These are phyloP conservation scores for Zygosaccharomyces pseudorouxii DNA, from an alignment of 805 yeast species.

Conservation along the genomic window DNA sequence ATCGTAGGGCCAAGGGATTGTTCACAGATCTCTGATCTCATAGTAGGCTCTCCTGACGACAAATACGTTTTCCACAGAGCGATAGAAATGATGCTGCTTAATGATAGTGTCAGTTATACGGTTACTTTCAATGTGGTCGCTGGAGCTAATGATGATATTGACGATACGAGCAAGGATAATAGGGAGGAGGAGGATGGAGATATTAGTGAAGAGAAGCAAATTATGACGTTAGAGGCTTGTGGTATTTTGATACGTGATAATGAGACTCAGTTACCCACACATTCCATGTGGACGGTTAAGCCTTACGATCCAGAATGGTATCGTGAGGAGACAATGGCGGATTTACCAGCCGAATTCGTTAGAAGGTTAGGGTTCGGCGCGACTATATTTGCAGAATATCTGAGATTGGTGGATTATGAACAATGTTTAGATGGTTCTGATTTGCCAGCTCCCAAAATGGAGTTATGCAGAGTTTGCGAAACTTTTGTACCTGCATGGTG, in stretches of 20 bases:
- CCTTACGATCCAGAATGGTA: constrained; percentile 43
- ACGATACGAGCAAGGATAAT: constrained; percentile 7
- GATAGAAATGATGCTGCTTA: constrained; percentile 60
- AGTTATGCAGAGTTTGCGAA: constrained; percentile 90
- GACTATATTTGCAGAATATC: constrained; percentile 71
- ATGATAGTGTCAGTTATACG: constrained; percentile 66
- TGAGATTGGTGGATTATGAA: constrained; percentile 57
- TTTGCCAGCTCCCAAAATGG: constrained; percentile 76
- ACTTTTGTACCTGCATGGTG: constrained; percentile 92
- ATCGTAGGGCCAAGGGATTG: constrained; percentile 41
- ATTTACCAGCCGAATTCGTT: constrained; percentile 61
- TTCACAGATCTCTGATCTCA: constrained; percentile 55
- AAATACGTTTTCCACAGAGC: constrained; percentile 65
- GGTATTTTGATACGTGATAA: constrained; percentile 76
- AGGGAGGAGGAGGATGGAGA: constrained; percentile 4
- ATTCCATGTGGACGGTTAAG: constrained; percentile 90
- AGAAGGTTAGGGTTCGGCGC: constrained; percentile 85
- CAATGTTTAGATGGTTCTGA: constrained; percentile 58
- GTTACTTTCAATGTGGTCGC: constrained; percentile 54
- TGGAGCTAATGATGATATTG: neutral
- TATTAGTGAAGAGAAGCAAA: constrained; percentile 41
- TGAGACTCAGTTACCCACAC: constrained; percentile 55
- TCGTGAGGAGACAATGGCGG: constrained; percentile 42
- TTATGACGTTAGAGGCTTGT: constrained; percentile 83
- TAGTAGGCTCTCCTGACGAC: constrained; percentile 63